phyloP scores from a whole-genome alignment of 371 early-diverging fungal genomes.

The Enterospora canceri region DNA sequence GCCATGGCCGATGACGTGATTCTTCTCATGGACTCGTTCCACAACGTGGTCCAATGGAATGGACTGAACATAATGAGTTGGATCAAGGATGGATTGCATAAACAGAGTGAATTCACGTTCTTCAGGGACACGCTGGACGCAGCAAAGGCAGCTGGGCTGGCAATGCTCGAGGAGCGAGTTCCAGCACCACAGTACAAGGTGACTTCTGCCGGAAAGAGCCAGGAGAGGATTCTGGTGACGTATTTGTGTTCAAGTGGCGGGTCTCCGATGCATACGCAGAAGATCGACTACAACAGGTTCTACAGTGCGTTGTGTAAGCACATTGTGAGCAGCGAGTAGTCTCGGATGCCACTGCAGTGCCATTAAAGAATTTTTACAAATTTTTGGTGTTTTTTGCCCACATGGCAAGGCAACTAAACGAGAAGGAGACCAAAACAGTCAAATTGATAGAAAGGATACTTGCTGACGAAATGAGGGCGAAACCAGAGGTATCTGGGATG shows the following conservation, averaged over 20 bases:
- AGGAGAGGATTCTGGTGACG: constrained; percentile 91
- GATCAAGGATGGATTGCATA: constrained; percentile 77
- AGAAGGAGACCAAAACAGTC: constrained; percentile 28
- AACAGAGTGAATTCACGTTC: constrained; percentile 74
- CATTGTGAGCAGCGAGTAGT: constrained; percentile 40
- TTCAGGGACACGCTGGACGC: constrained; percentile 73
- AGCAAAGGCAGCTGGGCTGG: constrained; percentile 70
- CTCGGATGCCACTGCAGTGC: not conserved
- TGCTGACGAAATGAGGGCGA: not conserved
- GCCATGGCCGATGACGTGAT: constrained; percentile 85
- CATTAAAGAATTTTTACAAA: not conserved
- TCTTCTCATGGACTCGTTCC: constrained; percentile 88
- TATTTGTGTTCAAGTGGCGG: constrained; percentile 96
- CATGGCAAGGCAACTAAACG: constrained; percentile 30
- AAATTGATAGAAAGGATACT: constrained; percentile 16
- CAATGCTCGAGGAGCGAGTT: constrained; percentile 76
- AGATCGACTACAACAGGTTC: constrained; percentile 57
- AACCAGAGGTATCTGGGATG: constrained; percentile 3
- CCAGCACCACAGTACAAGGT: constrained; percentile 93
- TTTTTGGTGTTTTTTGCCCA: constrained; percentile 8
- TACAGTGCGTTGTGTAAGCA: constrained; percentile 51
- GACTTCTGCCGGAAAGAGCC: constrained; percentile 86
- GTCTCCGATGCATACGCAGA: constrained; percentile 53
- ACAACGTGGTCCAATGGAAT: constrained; percentile 85
- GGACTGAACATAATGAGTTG: constrained; percentile 77